Evolutionary conservation across 495 filamentous ascomycete species (phyloP).

Genomic region (Xylaria sp.): DNA sequence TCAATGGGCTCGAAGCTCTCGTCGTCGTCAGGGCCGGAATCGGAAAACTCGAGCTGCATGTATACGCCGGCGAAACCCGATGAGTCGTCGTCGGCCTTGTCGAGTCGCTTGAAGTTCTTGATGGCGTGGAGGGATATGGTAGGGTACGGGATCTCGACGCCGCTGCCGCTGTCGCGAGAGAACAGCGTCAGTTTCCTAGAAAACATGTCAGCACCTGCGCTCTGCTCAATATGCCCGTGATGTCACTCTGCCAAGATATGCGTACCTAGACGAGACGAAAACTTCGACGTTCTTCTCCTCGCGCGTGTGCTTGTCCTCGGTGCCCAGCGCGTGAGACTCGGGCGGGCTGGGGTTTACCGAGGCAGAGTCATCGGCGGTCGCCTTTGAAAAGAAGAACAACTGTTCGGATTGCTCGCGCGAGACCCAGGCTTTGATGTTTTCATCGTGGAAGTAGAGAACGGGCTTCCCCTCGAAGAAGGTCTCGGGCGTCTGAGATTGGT

Average conservation of each 20-base stretch:
- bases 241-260: conserved; percentile 33
- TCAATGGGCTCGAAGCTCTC: conserved; percentile 75
- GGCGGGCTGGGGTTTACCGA: conserved; percentile 40
- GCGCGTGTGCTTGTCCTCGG: conserved; percentile 43
- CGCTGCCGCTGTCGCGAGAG: conserved; percentile 63
- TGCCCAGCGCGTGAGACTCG: conserved; percentile 42
- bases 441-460: conserved; percentile 77
- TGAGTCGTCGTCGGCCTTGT: conserved; percentile 35
- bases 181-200: conserved; percentile 76
- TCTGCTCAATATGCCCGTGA: neutral
- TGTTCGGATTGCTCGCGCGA: conserved; percentile 49
- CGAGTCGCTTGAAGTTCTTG: conserved; percentile 60
- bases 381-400: conserved; percentile 58
- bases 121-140: conserved; percentile 88
- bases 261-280: conserved; percentile 83
- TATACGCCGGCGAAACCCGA: conserved; percentile 60
- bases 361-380: conserved; percentile 31
- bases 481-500: conserved; percentile 83
- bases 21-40: conserved; percentile 62
- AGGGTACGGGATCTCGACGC: conserved; percentile 85
- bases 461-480: conserved; percentile 83
- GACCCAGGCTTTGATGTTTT: conserved; percentile 67
- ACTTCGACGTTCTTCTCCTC: conserved; percentile 66
- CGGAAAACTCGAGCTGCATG: conserved; percentile 75
- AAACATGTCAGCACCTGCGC: neutral